These are phyloP conservation scores for Annulohypoxylon truncatum DNA, from an alignment of 2,329 filamentous ascomycete genomes.

Conservation along the genomic window DNA sequence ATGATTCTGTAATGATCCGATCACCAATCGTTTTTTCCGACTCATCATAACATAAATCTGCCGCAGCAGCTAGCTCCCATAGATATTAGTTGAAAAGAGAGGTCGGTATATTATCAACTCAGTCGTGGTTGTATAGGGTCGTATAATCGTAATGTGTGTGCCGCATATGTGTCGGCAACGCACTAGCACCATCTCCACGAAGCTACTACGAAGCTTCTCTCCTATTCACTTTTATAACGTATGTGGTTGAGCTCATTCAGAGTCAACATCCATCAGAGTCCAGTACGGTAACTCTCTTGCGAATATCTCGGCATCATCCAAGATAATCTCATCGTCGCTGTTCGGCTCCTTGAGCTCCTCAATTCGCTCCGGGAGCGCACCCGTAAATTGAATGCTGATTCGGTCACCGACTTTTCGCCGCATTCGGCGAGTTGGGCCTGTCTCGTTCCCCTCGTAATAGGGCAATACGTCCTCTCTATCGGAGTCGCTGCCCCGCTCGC, in stretches of 20 bases:
- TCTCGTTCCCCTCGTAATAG: constrained; percentile 44
- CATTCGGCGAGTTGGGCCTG: constrained; percentile 44
- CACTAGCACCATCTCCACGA: constrained; percentile 26
- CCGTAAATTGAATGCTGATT: constrained; percentile 48
- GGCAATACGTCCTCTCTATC: constrained; percentile 50
- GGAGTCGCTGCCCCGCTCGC: constrained; percentile 51
- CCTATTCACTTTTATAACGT: constrained; percentile 27
- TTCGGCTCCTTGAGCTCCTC: constrained; percentile 51
- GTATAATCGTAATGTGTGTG: constrained; percentile 32
- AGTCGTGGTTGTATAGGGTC: constrained; percentile 32
- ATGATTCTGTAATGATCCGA: constrained; percentile 15
- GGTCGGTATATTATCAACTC: constrained; percentile 4
- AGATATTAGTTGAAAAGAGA: constrained; percentile 4
- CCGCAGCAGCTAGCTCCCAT: constrained; percentile 17
- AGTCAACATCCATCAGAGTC: constrained; percentile 52
- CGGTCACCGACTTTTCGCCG: constrained; percentile 50
- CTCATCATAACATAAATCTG: constrained; percentile 23
- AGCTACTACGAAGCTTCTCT: constrained; percentile 10
- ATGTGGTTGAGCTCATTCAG: constrained; percentile 39
- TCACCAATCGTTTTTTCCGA: constrained; percentile 10
- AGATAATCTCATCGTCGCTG: constrained; percentile 49
- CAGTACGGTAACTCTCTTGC: constrained; percentile 50
- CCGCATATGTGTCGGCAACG: neutral
- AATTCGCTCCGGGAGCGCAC: constrained; percentile 47
- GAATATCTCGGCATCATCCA: constrained; percentile 48